Conservation (phyloP, 2,329 filamentous ascomycete species). For the Elsinoe arachidis region DNA sequence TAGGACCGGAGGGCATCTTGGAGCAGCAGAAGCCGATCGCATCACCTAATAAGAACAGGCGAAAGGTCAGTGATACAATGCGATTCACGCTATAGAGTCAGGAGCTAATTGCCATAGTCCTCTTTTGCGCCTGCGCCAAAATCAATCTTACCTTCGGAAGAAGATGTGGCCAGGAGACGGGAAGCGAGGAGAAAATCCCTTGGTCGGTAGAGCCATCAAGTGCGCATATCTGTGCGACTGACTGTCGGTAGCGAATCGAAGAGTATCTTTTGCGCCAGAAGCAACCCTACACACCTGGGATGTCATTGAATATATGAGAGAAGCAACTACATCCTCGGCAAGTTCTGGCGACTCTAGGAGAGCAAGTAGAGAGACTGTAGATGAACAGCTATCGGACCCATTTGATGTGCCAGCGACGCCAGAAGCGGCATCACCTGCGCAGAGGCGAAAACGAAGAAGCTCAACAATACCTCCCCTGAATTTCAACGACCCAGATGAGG, state of each 20-base stretch:
- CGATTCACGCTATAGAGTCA: neutral
- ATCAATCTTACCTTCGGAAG: slow-evolving; percentile 49
- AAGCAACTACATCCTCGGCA: slow-evolving; percentile 68
- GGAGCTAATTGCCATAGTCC: slow-evolving; percentile 25
- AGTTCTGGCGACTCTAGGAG: slow-evolving; percentile 65
- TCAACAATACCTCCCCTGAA: slow-evolving; percentile 58
- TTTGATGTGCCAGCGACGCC: slow-evolving; percentile 44
- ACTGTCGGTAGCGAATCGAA: slow-evolving; percentile 57
- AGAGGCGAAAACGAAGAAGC: slow-evolving; percentile 53
- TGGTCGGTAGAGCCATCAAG: slow-evolving; percentile 35
- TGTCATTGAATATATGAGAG: slow-evolving; percentile 79
- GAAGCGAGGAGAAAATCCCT: slow-evolving; percentile 89
- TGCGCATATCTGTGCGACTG: neutral
- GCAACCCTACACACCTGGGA: slow-evolving; percentile 97
- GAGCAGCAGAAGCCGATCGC: slow-evolving; percentile 45
- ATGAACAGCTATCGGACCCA: slow-evolving; percentile 50
- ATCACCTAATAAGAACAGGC: slow-evolving; percentile 47
- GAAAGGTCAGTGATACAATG: slow-evolving; percentile 52
- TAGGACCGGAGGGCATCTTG: slow-evolving; percentile 74
- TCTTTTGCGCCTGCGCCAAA: slow-evolving; percentile 44
- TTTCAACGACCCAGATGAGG: slow-evolving; percentile 55
- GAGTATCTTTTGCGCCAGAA: slow-evolving; percentile 95
- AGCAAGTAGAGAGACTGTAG: slow-evolving; percentile 2
- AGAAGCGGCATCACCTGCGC: slow-evolving; percentile 54
- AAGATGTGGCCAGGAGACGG: slow-evolving; percentile 56